phyloP scores from a whole-genome alignment of 2,329 filamentous ascomycete genomes.

The Talaromyces sp. region DNA sequence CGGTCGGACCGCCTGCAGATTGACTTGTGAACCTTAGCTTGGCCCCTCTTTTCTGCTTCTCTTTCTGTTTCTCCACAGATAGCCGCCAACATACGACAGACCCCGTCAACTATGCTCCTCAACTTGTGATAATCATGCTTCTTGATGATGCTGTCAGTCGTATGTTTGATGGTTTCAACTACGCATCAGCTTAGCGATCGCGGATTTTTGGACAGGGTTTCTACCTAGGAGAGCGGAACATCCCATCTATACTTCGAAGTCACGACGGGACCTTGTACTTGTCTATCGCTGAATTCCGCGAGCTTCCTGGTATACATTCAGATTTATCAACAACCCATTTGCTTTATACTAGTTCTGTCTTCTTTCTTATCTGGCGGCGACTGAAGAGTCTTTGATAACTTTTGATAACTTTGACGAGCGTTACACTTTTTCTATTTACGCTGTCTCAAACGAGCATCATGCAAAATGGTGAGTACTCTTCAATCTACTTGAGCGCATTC shows the following conservation, averaged over 20 bases:
- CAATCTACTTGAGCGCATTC: background rate
- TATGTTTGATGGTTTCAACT: background rate
- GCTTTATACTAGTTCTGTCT: background rate
- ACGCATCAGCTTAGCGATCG: constrained; percentile 8
- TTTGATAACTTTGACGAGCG: constrained; percentile 20
- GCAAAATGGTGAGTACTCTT: constrained; percentile 38
- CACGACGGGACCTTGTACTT: background rate
- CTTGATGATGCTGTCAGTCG: constrained; percentile 2
- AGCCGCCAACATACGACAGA: constrained; percentile 18
- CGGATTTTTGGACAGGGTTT: constrained; percentile 5
- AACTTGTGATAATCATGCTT: background rate
- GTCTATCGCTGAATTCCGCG: background rate
- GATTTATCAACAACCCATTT: background rate
- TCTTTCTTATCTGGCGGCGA: background rate
- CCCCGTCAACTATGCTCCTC: background rate
- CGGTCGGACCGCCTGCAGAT: background rate
- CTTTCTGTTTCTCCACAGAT: background rate
- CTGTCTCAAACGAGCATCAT: constrained; percentile 25
- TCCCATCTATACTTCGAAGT: background rate
- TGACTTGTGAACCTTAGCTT: background rate
- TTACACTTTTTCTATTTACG: constrained; percentile 15
- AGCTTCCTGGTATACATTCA: background rate
- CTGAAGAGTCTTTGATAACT: background rate
- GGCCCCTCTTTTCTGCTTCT: constrained; percentile 10
- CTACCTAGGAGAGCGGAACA: background rate